phyloP scores from a whole-genome alignment of 139 green algal species.

The Tetraselmis chui region DNA sequence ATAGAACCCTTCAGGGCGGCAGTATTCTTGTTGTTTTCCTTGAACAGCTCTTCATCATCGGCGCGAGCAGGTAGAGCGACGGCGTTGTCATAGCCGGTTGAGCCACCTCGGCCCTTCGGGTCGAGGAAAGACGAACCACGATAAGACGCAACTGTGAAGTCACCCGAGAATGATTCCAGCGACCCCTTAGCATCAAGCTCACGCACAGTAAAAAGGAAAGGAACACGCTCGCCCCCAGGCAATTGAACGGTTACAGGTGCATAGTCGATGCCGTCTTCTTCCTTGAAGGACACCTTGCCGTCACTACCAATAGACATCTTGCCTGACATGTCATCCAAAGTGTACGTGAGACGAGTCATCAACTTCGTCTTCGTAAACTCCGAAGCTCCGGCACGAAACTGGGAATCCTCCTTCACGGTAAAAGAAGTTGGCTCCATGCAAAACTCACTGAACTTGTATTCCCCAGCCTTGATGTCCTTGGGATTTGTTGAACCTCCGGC shows the following conservation, averaged over 20 bases:
- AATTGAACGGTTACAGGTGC: constrained; percentile 95
- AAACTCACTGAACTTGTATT: constrained; percentile 92
- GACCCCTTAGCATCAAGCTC: constrained; percentile 85
- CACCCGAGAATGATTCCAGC: constrained; percentile 83
- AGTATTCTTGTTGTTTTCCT: constrained; percentile 94
- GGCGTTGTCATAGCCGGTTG: constrained; percentile 93
- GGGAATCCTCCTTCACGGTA: constrained; percentile 83
- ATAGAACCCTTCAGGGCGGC: constrained; percentile 63
- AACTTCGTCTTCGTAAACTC: constrained; percentile 97
- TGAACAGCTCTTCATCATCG: constrained; percentile 81
- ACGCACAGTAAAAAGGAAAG: constrained; percentile 99
- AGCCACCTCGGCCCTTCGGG: constrained; percentile 96
- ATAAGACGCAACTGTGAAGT: constrained; percentile 98
- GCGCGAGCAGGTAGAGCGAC: constrained; percentile 84
- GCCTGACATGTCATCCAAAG: constrained; percentile 85
- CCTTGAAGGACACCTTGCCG: constrained; percentile 83
- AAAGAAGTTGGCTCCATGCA: constrained; percentile 98
- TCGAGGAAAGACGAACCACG: constrained; percentile 97
- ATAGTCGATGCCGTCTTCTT: constrained; percentile 98
- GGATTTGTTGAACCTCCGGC: constrained; percentile 61
- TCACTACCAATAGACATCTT: constrained; percentile 78
- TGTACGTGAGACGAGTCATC: constrained; percentile 99
- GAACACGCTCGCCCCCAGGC: constrained; percentile 94
- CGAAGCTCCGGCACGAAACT: constrained; percentile 73
- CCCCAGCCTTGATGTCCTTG: constrained; percentile 80